Evolutionary conservation across 768 basidiomycete genomes (phyloP).

Genomic region (Lactifluus subvellereus): DNA sequence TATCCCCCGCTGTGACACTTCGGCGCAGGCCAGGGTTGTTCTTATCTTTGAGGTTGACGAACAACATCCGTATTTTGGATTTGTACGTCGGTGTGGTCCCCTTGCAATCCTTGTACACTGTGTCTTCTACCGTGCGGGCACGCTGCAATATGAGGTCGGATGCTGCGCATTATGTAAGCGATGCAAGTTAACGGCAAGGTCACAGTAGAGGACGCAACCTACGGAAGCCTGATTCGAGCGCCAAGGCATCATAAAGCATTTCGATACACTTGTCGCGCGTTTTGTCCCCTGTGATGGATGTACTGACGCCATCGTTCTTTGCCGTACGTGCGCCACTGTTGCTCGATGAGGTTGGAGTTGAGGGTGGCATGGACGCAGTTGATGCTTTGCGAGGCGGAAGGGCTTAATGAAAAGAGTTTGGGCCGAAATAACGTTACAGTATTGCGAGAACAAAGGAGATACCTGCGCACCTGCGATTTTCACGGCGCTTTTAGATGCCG

Average conservation of each 20-base stretch:
- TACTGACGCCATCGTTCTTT: slow-evolving; percentile 65
- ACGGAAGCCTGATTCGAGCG: slow-evolving; percentile 84
- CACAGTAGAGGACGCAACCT: slow-evolving; percentile 34
- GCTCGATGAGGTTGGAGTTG: slow-evolving; percentile 29
- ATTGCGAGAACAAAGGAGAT: background rate
- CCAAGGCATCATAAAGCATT: slow-evolving; percentile 88
- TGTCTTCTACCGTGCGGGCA: slow-evolving; percentile 66
- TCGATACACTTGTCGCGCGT: slow-evolving; percentile 85
- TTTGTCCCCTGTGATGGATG: slow-evolving; percentile 53
- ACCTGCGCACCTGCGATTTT: slow-evolving; percentile 37
- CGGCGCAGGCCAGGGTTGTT: slow-evolving; percentile 83
- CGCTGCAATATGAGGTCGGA: slow-evolving; percentile 60
- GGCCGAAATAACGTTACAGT: slow-evolving; percentile 13
- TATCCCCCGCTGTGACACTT: slow-evolving; percentile 77
- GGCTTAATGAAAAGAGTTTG: background rate
- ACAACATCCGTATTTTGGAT: slow-evolving; percentile 79
- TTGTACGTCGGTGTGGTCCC: slow-evolving; percentile 51
- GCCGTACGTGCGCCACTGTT: slow-evolving; percentile 43
- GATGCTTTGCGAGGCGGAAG: slow-evolving; percentile 19
- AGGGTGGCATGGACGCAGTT: slow-evolving; percentile 13
- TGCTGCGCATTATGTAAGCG: slow-evolving; percentile 37
- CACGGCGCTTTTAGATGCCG: slow-evolving; percentile 21
- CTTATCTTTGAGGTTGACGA: slow-evolving; percentile 93
- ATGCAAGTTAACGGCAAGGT: background rate
- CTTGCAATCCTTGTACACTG: slow-evolving; percentile 45